Conservation (phyloP, 768 basidiomycete species). For the Nidularia pulvinata region DNA sequence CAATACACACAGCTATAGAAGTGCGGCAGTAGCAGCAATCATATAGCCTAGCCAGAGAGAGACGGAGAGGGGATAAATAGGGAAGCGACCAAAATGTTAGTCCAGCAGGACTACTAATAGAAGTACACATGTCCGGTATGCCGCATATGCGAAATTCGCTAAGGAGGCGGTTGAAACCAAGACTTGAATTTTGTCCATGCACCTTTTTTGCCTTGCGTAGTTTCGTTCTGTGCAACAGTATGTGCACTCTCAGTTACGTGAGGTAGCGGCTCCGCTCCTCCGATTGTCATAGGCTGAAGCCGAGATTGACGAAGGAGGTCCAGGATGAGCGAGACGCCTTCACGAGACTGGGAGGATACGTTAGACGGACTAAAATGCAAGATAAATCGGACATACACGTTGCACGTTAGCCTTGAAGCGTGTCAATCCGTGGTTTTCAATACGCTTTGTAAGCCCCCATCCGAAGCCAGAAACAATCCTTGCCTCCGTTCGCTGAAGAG, state of each 20-base stretch:
- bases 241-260: neutral
- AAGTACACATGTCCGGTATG: neutral
- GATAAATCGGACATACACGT: constrained; percentile 49
- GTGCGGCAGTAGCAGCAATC: too few relatives aligned
- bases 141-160: too few relatives aligned
- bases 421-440: constrained; percentile 83
- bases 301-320: constrained; percentile 80
- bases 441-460: constrained; percentile 85
- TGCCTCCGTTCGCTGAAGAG: constrained; percentile 84
- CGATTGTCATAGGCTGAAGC: constrained; percentile 54
- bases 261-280: constrained; percentile 26
- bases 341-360: constrained; percentile 60
- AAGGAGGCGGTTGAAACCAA: constrained; percentile 34
- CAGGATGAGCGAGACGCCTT: constrained; percentile 85
- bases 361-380: neutral
- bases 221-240: neutral
- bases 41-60: too few relatives aligned
- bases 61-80: too few relatives aligned
- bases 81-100: neutral
- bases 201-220: neutral
- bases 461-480: constrained; percentile 88
- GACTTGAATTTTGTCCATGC: constrained; percentile 40
- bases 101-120: neutral
- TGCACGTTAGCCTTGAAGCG: constrained; percentile 90
- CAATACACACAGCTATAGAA: neutral